Evolutionary conservation across 345 rosid genomes (phyloP).

Genomic region (Jatropha curcas): DNA sequence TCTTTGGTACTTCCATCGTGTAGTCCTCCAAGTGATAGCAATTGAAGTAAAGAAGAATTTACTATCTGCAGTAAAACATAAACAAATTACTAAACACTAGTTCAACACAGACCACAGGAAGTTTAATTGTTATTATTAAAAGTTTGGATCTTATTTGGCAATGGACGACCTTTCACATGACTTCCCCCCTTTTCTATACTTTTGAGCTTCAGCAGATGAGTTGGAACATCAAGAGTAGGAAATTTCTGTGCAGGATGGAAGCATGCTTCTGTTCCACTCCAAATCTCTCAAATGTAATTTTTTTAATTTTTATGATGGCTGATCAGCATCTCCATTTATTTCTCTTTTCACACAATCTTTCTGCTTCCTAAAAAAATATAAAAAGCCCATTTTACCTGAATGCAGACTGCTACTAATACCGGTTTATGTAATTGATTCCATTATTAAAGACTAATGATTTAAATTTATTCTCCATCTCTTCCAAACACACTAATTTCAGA

Average conservation of each 20-base stretch:
- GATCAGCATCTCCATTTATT: not conserved
- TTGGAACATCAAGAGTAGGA: not conserved
- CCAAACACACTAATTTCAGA: not conserved
- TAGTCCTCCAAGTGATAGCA: slow-evolving; percentile 36
- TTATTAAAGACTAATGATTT: not conserved
- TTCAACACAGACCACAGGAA: not conserved
- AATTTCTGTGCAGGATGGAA: no score
- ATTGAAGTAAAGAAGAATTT: slow-evolving; percentile 36
- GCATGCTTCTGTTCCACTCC: no score
- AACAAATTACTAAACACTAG: not conserved
- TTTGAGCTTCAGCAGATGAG: not conserved
- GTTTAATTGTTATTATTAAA: not conserved
- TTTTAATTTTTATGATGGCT: not conserved
- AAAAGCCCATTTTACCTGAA: no score
- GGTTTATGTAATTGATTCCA: not conserved
- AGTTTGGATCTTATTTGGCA: not conserved
- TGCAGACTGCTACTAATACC: not conserved
- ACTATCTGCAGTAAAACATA: slow-evolving; percentile 34
- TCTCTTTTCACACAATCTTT: not conserved
- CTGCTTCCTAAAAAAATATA: not conserved
- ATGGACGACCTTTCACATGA: not conserved
- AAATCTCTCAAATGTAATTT: not conserved
- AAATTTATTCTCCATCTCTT: not conserved
- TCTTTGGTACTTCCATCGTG: slow-evolving; percentile 27
- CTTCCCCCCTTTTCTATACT: not conserved